Evolutionary conservation across 2,329 filamentous ascomycete genomes (phyloP).

Genomic region (Fusarium xylarioides): DNA sequence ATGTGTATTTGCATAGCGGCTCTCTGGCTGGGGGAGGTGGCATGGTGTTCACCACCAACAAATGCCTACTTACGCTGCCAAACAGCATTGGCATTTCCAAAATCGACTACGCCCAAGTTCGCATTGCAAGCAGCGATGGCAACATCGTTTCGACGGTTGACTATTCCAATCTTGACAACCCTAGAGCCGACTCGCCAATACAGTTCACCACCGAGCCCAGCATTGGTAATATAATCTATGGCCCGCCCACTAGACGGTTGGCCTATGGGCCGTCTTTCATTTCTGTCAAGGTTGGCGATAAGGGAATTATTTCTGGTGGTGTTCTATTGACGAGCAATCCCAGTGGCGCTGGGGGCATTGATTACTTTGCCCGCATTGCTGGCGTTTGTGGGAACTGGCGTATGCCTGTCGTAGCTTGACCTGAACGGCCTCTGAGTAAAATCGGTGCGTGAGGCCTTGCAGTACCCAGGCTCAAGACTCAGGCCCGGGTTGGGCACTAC

Average conservation of each 20-base stretch:
- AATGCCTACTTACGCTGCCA: accelerated
- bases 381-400: too few species aligned
- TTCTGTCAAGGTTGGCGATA: not conserved
- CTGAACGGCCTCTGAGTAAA: too few species aligned
- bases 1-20: accelerated
- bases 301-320: not conserved
- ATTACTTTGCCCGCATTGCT: too few species aligned
- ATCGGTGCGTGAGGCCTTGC: too few species aligned
- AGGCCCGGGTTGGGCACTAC: too few species aligned
- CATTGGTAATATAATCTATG: not conserved
- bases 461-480: too few species aligned
- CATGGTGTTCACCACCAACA: accelerated
- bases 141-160: accelerated
- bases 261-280: accelerated
- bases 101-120: not conserved
- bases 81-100: accelerated
- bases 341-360: too few species aligned
- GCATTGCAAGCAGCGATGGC: too few species aligned
- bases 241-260: accelerated
- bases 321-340: too few species aligned
- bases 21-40: not conserved
- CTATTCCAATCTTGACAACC: not conserved
- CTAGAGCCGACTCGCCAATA: accelerated
- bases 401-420: too few species aligned
- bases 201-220: too few species aligned